phyloP scores from a whole-genome alignment of 163 green algal species.

The Chlorella variabilis region DNA sequence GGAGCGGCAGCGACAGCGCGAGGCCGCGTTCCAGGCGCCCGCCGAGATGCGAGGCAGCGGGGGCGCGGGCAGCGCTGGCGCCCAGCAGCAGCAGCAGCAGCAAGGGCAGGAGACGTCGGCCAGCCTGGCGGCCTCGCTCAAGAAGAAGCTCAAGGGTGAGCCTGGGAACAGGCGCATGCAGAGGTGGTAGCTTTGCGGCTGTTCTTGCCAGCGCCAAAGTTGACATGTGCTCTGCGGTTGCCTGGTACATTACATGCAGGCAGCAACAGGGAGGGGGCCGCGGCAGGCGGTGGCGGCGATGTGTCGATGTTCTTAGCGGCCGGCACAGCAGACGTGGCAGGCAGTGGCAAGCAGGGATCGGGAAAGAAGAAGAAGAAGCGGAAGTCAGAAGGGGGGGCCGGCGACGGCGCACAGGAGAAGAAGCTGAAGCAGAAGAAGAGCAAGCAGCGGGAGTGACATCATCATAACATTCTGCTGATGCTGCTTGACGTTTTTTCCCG shows the following conservation, averaged over 20 bases:
- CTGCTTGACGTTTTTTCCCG: no score
- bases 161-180: no score
- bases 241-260: not conserved
- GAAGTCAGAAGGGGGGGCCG: not conserved
- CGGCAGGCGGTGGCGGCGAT: constrained; percentile 8
- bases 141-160: constrained; percentile 59
- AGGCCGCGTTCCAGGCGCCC: constrained; percentile 89
- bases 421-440: constrained; percentile 18
- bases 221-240: no score
- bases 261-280: constrained; percentile 11
- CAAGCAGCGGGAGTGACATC: not conserved
- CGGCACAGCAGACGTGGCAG: not conserved
- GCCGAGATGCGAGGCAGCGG: constrained; percentile 51
- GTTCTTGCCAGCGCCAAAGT: no score
- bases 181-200: no score
- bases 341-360: not conserved
- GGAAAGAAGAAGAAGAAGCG: constrained; percentile 29
- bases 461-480: no score
- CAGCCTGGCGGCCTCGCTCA: constrained; percentile 58
- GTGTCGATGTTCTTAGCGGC: constrained; percentile 27
- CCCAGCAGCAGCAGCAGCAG: constrained; percentile 10
- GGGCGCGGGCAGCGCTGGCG: not conserved
- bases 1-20: constrained; percentile 73
- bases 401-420: not conserved
- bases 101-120: constrained; percentile 40